Percentiles rank a stretch among this genome's conserved stretches.
phyloP scores from a whole-genome alignment of 257 asterid species.

The Solanum etuberosum region DNA sequence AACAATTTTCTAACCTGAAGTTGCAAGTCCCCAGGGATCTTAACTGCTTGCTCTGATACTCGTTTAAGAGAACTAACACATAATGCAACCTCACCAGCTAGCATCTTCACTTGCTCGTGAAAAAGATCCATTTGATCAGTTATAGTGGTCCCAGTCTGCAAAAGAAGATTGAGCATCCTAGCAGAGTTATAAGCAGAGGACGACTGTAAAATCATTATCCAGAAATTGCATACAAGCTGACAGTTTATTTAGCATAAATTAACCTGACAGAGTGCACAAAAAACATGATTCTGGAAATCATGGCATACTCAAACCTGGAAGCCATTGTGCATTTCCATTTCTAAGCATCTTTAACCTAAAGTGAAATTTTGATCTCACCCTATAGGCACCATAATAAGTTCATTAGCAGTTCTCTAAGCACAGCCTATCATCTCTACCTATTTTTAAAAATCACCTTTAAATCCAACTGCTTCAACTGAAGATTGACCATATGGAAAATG shows the following conservation, averaged over 20 bases:
- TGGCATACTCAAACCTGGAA: neutral
- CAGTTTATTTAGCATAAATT: neutral
- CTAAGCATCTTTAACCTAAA: neutral
- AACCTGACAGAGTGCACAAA: neutral
- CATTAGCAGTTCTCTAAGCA: neutral
- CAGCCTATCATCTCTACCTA: neutral
- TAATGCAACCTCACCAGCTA: constrained; percentile 82
- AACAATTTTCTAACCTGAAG: constrained; percentile 37
- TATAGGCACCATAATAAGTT: neutral
- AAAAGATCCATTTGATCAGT: constrained; percentile 83
- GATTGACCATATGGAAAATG: neutral
- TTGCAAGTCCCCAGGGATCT: constrained; percentile 38
- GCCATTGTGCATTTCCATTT: neutral
- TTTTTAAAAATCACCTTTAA: neutral
- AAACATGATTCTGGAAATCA: neutral
- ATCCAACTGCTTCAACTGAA: neutral
- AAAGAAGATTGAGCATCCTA: constrained; percentile 5
- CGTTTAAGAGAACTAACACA: constrained; percentile 68
- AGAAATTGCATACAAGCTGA: neutral
- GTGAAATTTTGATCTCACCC: neutral
- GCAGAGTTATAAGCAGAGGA: constrained; percentile 3
- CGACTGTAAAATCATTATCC: neutral
- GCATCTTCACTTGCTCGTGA: constrained; percentile 69
- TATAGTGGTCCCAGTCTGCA: constrained; percentile 70
- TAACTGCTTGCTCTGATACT: constrained; percentile 47